Conservation (phyloP, 805 yeast genomes). For the Kluyveromyces wickerhamii region DNA sequence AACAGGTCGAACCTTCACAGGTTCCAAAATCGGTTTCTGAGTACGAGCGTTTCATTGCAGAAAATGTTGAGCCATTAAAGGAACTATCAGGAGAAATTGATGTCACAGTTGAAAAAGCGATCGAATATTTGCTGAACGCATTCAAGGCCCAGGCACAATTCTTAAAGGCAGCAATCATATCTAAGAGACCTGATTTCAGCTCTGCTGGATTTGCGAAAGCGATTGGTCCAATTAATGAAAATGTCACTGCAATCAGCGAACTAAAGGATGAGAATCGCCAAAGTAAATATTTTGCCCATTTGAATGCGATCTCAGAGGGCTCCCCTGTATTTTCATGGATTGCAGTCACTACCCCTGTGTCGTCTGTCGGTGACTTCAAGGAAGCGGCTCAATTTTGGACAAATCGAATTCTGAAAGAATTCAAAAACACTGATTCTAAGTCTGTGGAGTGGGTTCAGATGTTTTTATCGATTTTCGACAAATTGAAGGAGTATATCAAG, state of each 20-base stretch:
- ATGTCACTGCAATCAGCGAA: conserved; percentile 48
- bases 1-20: conserved; percentile 5
- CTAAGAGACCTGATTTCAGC: conserved; percentile 57
- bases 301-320: conserved; percentile 84
- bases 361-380: conserved; percentile 70
- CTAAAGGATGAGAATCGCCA: conserved; percentile 70
- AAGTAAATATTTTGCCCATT: conserved; percentile 56
- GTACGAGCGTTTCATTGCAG: conserved; percentile 47
- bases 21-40: conserved; percentile 39
- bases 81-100: conserved; percentile 33
- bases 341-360: conserved; percentile 64
- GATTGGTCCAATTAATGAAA: conserved; percentile 61
- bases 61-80: conserved; percentile 53
- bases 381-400: conserved; percentile 94
- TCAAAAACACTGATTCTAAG: conserved; percentile 57
- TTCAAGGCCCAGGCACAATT: conserved; percentile 47
- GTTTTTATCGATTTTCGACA: conserved; percentile 57
- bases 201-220: conserved; percentile 48
- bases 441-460: conserved; percentile 78
- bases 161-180: conserved; percentile 47
- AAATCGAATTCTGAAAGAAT: conserved; percentile 80
- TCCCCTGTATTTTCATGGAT: conserved; percentile 90
- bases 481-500: conserved; percentile 64
- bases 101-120: conserved; percentile 41
- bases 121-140: conserved; percentile 46